Evolutionary conservation across 192 early-diverging fungal species (phyloP), one percentile per base, ranked within the genome.

Genomic region (Backusella macrospora): DNA sequence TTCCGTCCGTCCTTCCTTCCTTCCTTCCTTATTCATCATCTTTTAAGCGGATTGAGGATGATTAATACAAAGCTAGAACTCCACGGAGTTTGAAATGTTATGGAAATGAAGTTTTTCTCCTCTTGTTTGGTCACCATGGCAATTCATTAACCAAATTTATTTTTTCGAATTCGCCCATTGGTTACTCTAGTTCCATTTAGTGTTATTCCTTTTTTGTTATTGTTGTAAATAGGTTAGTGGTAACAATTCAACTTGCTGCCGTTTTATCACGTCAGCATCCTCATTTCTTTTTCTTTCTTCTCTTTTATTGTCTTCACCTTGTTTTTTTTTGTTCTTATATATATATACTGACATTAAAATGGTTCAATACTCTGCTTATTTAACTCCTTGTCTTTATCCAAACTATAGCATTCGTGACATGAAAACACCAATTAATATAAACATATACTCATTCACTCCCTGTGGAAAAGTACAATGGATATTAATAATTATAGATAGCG

Each of bases 91-190:
- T 59, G 21, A 59, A 59, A 26, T 10, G 18, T 59, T 59, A 23
- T 59, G 52, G 18, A 59, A 59, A 59, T 59, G 52, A 59, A 26
- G 21, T 59, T 59, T 59, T 23, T 59, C 52, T 59, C 52, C 52
- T 59, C 52, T 18, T 21, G 26, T 59, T 59, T 59, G 52, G 52
- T 59, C 52, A 59, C 52, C 52, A 59, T 59, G 52, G 10, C 52
- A 59, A 59, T 59, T 23, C 45, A 46, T 46, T 46, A 46, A 46
- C 45, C 45, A 46, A 46, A 14, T 46, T 46, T 46, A 46, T 46
- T 46, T 14, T 46, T 46, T 46, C 45, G 16, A 26, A 59, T 26
- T 59, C 26, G 52, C 52, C 52, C 7, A 59, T 59, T 59, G 52
- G 52, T 59, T 23, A 59, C 52, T 9, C 26, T 23, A 23, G 21